These are phyloP conservation scores for Suhomyces choctaworum DNA, from an alignment of 1,139 yeast genomes.

Conservation along the genomic window DNA sequence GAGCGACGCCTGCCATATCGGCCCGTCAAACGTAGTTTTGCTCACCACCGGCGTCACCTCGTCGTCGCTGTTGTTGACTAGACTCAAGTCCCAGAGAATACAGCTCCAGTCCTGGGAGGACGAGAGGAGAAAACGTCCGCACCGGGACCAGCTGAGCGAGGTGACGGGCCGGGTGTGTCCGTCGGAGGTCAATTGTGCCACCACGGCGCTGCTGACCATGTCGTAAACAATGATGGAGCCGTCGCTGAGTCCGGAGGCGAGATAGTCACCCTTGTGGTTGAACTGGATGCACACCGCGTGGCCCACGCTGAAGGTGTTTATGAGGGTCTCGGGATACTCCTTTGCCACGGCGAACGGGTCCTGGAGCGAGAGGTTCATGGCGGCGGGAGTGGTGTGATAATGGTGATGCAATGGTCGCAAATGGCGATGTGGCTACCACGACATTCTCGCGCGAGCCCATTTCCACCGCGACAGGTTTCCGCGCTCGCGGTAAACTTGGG, in stretches of 20 bases:
- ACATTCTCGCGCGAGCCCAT: neutral
- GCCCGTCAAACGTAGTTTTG: conserved; percentile 60
- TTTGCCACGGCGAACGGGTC: conserved; percentile 93
- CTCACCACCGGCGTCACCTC: conserved; percentile 37
- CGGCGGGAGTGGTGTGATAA: neutral
- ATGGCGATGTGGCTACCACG: too few relatives aligned
- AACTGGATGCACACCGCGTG: conserved; percentile 76
- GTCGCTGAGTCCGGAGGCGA: conserved; percentile 81
- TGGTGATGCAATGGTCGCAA: neutral
- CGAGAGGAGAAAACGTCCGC: conserved; percentile 70
- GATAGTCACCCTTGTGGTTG: conserved; percentile 78
- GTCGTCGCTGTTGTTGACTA: conserved; percentile 30
- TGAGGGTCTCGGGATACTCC: conserved; percentile 84
- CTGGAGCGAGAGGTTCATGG: conserved; percentile 79
- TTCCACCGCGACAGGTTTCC: neutral
- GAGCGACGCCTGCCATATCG: conserved; percentile 67
- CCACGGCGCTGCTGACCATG: conserved; percentile 56
- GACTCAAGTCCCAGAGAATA: conserved; percentile 74
- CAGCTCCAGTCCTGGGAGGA: conserved; percentile 87
- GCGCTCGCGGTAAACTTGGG: neutral
- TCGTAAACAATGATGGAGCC: conserved; percentile 83
- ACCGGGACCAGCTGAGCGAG: conserved; percentile 72
- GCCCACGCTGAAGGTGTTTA: conserved; percentile 64
- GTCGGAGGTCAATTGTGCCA: conserved; percentile 53
- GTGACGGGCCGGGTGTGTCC: conserved; percentile 74